Evolutionary conservation across 2,329 filamentous ascomycete species (phyloP), one percentile per base, ranked within the genome.

Genomic region (Aspergillus proliferans): DNA sequence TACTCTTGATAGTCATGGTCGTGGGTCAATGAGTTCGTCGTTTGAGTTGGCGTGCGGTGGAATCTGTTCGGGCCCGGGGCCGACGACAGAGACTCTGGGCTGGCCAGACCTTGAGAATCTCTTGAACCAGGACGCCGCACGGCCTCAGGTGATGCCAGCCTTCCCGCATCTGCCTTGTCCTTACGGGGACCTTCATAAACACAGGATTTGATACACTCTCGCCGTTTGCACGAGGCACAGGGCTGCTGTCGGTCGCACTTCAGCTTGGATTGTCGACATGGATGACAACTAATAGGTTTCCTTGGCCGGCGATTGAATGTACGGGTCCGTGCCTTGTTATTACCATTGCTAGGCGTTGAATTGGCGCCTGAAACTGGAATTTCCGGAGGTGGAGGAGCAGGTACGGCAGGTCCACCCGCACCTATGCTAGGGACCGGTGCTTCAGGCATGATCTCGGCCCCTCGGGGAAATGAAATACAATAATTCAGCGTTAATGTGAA

Each of bases 1-100:
- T 79, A 86, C 56, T 38, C 14, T 19, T 46, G 47, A 10, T 28
- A 19, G 56, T 30, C 14, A 15, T 46, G 47, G 7, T 38, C 9
- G 1, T 42, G n/a, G 3, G 19, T 2, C 4, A 24, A 42, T 22
- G 19, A n/a, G 12, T 12, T n/a, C 7, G 18, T 22, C 12, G 19
- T 42, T 12, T 14, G 5, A 14, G 24, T 24, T 22, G 40, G 19
- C 18, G 40, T 42, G 22, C 19, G 12, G 3, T 14, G 19, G 7
- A n/a, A 21, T 21, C 22, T 21, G 19, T 42, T 22, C 40, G 12
- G 40, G 3, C 10, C 22, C 19, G 12, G 8, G 12, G 18, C 15
- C 14, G 14, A 38, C 34, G 15, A 38, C 34, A 38, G 34, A 38
- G 34, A 38, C 34, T 38, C 14, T 15, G 34, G 34, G 8, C 34